Base-by-base conservation (phyloP, 2,329 filamentous ascomycete genomes). In the Trichophyton equinum region DNA sequence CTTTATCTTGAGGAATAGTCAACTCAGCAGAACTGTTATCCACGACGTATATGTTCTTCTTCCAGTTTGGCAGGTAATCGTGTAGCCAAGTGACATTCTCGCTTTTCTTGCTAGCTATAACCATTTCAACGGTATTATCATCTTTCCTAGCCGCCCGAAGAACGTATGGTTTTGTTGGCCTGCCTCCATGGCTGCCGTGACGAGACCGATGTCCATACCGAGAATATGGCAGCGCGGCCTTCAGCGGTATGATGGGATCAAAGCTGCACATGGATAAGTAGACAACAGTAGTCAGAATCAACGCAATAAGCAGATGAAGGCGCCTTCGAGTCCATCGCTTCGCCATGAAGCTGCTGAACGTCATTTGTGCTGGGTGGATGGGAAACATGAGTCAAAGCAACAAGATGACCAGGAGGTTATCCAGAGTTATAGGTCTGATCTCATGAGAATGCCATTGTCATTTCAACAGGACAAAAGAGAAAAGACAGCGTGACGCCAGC, bases 41-140 rank as follows among this genome's bases (percentile, higher is more conserved):
- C 58, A 80, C 79, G 30, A 82, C 76, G 67, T 84, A 84, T 61
- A 83, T 75, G 62, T 75, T 81, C 68, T 78, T 78, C 62, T 77
- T 73, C 80, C 80, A 82, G 25, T 75, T 71, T 1, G 73, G 70
- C 25, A 76, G 72, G 61, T 71, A 64, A 22, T 74, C 68, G 33
- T 67, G 67, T 42, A 76, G 59, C 75, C 75, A 76, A 4, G 72
- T 71, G 7, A 72, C 73, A 65, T 76, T 69, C 55, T 76, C 74
- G 1, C 49, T 64, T 59, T 69, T 70, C 69, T 74, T 72, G 64
- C 73, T 75, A 3, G 74, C 75, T 44, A 76, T 69, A 18, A 76
- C 67, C 67, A 76, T 46, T 30, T 64, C 61, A 25, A 99, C 94
- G 64, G 91, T 91, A 64, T 99, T 94, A 63, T 83, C 78, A 65